Conservation (phyloP, 352 stramenopile species). For the Pythium insidiosum region DNA sequence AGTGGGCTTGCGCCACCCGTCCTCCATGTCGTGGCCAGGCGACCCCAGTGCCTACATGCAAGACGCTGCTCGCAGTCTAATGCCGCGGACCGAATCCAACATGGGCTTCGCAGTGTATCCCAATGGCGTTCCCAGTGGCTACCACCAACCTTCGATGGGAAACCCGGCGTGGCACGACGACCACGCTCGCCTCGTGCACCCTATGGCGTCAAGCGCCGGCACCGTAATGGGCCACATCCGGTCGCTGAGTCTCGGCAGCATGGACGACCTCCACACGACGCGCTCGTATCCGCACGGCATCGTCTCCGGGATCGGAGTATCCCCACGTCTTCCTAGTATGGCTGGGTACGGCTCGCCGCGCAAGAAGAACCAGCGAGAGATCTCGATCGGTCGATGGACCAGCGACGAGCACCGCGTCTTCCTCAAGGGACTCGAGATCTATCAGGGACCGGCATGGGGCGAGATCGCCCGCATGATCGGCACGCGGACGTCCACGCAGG, state of each 20-base stretch:
- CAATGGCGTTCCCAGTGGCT: neutral
- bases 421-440: constrained; percentile 74
- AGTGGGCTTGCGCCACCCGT: constrained; percentile 1
- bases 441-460: constrained; percentile 68
- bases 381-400: constrained; percentile 70
- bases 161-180: neutral
- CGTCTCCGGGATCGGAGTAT: constrained; percentile 5
- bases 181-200: neutral
- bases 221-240: neutral
- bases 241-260: constrained; percentile 2
- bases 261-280: constrained; percentile 15
- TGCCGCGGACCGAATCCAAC: no score
- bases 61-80: no score
- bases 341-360: neutral
- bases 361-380: constrained; percentile 37
- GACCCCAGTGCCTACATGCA: neutral
- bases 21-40: neutral
- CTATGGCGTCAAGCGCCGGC: neutral
- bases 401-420: constrained; percentile 70
- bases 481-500: constrained; percentile 76
- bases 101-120: neutral
- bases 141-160: neutral
- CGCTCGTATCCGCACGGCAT: constrained; percentile 5
- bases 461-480: constrained; percentile 81
- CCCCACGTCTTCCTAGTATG: constrained; percentile 6